Evolutionary conservation across 2,329 filamentous ascomycete species (phyloP), one percentile per base, ranked within the genome.

Genomic region (Clarireedia monteithiana): DNA sequence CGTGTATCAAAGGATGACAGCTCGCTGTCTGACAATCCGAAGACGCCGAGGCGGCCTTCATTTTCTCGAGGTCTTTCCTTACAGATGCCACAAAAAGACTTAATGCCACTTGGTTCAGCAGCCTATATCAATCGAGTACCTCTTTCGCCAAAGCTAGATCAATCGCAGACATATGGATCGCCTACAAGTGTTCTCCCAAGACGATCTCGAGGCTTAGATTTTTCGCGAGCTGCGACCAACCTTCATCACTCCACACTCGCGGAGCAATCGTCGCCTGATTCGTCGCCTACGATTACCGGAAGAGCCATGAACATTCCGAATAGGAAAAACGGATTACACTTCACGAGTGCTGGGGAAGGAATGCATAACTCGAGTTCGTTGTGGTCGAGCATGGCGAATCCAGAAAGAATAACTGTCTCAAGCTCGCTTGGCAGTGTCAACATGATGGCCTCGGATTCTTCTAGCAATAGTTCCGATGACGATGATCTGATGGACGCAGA

Each of bases 231-330:
- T 10, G 94, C 90, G 60, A 96, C 92, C 10, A 95, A 91, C 68
- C 78, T 99, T 23, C 94, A 97, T 72, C 94, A 97, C 71, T 96
- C 92, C 15, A 97, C 89, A 0, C 80, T 97, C 7, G 91, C 92
- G 55, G 89, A 96, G 64, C 83, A 86, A 69, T 88, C 89, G 0
- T 94, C 89, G 5, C 91, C 91, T 3, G 91, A 95, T 69, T 94
- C 90, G 0, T 96, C 91, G 0, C 94, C 94, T 0, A 91, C 86
- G 12, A 85, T 94, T 54, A 84, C 85, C 52, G 85, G 86, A 42
- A 83, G 87, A 48, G 82, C 78, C 26, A 81, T 85, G 75, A 83
- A 80, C 65, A 85, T 85, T 49, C 82, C 82, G 6, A 73, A 74
- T 44, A 75, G 79, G 50, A 72, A 76, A 57, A 71, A 69, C 47